Evolutionary conservation across 75 land plant genomes (phyloP).

Genomic region (Selaginella tamariscina): DNA sequence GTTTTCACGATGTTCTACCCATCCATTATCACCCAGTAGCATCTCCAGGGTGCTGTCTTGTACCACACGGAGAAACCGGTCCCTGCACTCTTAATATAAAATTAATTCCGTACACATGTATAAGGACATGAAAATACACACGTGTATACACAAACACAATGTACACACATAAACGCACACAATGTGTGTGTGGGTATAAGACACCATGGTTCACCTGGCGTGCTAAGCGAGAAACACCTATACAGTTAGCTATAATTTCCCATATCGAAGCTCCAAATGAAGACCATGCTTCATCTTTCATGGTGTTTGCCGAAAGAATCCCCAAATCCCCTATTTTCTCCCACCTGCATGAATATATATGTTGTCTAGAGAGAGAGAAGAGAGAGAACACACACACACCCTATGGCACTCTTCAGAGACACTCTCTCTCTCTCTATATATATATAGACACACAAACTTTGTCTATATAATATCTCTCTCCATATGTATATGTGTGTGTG

Average conservation of each 20-base stretch:
- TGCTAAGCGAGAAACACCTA: slow-evolving; percentile 56
- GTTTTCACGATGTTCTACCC: slow-evolving; percentile 91
- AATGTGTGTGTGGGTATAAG: background rate
- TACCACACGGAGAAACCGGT: slow-evolving; percentile 54
- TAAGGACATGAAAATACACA: background rate
- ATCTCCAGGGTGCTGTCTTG: slow-evolving; percentile 71
- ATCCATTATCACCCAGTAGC: slow-evolving; percentile 62
- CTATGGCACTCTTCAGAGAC: background rate
- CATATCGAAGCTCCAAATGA: slow-evolving; percentile 49
- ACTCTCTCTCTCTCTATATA: too few relatives aligned
- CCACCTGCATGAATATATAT: slow-evolving; percentile 40
- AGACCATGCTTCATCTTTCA: slow-evolving; percentile 51
- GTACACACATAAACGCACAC: background rate
- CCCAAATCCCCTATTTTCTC: slow-evolving; percentile 79
- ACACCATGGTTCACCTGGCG: slow-evolving; percentile 47
- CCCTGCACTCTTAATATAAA: slow-evolving; percentile 35
- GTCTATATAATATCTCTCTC: too few relatives aligned
- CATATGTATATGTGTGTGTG: background rate
- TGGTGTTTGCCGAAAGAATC: slow-evolving; percentile 58
- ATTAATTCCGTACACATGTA: background rate
- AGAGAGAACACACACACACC: background rate
- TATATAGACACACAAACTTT: too few relatives aligned
- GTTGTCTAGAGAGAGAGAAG: background rate
- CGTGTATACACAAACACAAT: background rate
- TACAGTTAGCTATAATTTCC: slow-evolving; percentile 45